phyloP scores from a whole-genome alignment of 2,329 filamentous ascomycete genomes.

The Fusarium poae region DNA sequence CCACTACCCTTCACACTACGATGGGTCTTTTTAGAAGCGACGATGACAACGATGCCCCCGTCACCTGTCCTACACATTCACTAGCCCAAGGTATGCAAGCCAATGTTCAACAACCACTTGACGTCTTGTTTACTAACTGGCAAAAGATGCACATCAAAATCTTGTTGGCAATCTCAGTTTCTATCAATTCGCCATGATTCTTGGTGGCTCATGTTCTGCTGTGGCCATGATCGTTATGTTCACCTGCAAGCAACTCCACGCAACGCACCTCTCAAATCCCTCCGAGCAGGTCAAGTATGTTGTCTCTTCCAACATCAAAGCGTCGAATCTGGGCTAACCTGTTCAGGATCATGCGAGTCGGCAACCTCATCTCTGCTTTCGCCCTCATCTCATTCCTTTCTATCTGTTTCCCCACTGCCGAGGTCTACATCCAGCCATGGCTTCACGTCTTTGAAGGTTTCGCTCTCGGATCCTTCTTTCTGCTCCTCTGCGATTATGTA shows the following conservation, averaged over 20 bases:
- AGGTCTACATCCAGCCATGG: conserved; percentile 41
- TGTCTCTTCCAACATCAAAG: rapidly evolving
- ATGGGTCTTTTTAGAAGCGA: conserved; percentile 2
- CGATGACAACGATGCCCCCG: background rate
- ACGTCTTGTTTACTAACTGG: background rate
- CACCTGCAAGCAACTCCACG: conserved; percentile 30
- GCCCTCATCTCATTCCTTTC: conserved; percentile 38
- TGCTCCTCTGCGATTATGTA: conserved; percentile 43
- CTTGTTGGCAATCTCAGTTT: conserved; percentile 26
- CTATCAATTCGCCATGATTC: conserved; percentile 36
- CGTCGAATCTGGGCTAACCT: background rate
- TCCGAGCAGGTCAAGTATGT: conserved; percentile 43
- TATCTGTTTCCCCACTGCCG: conserved; percentile 19
- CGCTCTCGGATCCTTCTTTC: conserved; percentile 39
- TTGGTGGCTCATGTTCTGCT: conserved; percentile 37
- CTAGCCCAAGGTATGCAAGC: conserved; percentile 14
- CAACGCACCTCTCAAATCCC: conserved; percentile 39
- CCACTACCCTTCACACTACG: background rate
- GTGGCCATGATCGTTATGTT: conserved; percentile 36
- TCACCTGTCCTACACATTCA: conserved; percentile 22
- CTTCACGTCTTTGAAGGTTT: conserved; percentile 37
- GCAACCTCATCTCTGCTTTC: conserved; percentile 33
- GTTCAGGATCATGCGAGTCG: conserved; percentile 37
- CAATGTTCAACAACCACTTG: background rate
- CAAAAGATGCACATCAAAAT: conserved; percentile 26